Evolutionary conservation across 1,284 basidiomycete genomes (phyloP), one percentile per base, ranked within the genome.

Genomic region (Exobasidium rhododendri): DNA sequence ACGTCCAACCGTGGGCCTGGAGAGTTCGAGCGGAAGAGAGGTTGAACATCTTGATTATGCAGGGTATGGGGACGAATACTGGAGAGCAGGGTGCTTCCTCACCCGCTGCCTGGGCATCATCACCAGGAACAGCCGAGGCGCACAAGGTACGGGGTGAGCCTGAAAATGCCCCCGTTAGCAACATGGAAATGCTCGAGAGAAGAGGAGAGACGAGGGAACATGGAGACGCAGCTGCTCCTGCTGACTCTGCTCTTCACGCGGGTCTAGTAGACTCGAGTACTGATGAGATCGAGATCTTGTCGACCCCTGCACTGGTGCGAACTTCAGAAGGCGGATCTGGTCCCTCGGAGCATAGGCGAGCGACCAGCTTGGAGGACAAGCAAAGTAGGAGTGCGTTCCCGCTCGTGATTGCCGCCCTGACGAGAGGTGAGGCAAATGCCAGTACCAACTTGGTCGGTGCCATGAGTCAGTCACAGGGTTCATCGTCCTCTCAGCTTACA

Each of bases 1-100:
- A 40, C 10, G 10, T 40, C 35, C 47, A n/a, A 50, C 14, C 47
- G 22, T 50, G 47, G 47, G 47, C 47, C 14, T 50, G 47, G 47
- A 20, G 47, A 50, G 47, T 13, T 50, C 47, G 47, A 6, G 47
- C 47, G 2, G 47, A 50, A 50, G 47, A 50, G 26, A 5, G 47
- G 13, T 26, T 50, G 13, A 50, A 28, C 13, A 26, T 26, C 22
- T 50, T 50, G 13, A 17, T 50, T 13, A 5, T 50, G 22, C 20
- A 50, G 13, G 14, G 47, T 50, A 17, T 17, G 17, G 17, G 35
- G 7, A 17, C 35, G 17, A 17, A 17, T 10, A 40, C 10, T 40
- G 10, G 35, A 40, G 35, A 40, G 7, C 35, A 10, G 7, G 17
- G 17, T 17, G 35, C 7, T 10, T 17, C 17, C 17, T 40, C 35